Base-by-base conservation (phyloP, 176 grass and related monocot genomes). In the Echinochloa phyllopogon region DNA sequence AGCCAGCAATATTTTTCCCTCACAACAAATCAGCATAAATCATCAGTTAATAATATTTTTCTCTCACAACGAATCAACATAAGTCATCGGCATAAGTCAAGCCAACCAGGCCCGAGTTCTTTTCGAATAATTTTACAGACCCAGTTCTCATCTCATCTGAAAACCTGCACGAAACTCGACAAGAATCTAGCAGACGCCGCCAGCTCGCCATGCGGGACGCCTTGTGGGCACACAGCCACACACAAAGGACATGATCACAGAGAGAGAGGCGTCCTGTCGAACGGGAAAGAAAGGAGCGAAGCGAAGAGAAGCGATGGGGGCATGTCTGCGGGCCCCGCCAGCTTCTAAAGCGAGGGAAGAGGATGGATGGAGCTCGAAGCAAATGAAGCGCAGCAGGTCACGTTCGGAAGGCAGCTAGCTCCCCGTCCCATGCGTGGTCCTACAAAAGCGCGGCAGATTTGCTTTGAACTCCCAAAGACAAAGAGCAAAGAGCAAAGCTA, bases 361-460 rank as follows among this genome's bases (percentile, higher is more conserved):
- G 40, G 24, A 9, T 6, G 8, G 15, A 6, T 1, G 45, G 45
- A 60, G 81, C 89, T 91, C 78, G 78, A 58, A 91, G 86, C n/a
- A 60, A 60, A 60, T 24, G 44, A 29, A 72, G 69, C 69, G 33
- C 66, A 88, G 17, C 76, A 83, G 18, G 77, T 16, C 89, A 94
- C 86, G 92, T 91, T 82, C 71, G 27, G 45, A 49, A 87, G 65
- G 61, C 86, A 78, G 78, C 84, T 78, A 78, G 78, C 84, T 78
- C 83, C 50, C 58, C 53, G n/a, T 76, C 83, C 87, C 83, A 92
- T 75, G 87, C 84, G 36, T 85, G 90, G 90, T 92, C 93, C 93
- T 83, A 86, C 87, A 92, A 94, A 94, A 92, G 93, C 59, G 84
- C 81, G 77, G 93, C 90, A 90, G 84, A 92, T 92, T 94, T 87